phyloP scores from a whole-genome alignment of 306 rosid genomes.

The Carpinus fangiana region DNA sequence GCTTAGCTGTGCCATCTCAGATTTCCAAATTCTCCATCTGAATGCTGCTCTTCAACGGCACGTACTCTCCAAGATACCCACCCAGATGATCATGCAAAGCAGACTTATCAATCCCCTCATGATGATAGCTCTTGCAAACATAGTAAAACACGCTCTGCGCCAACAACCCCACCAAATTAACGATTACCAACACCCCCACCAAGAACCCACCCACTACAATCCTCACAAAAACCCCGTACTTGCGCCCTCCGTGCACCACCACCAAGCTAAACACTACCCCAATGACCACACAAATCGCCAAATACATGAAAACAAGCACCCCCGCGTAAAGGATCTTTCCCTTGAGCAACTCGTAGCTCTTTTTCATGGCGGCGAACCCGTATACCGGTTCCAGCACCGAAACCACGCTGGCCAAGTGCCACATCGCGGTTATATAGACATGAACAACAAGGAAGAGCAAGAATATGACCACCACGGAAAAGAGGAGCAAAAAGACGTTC shows the following conservation, averaged over 20 bases:
- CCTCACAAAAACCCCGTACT: conserved; percentile 54
- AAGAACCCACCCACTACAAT: conserved; percentile 82
- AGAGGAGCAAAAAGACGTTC: conserved; percentile 35
- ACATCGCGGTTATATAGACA: conserved; percentile 76
- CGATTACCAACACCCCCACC: conserved; percentile 84
- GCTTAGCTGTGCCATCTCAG: conserved; percentile 28
- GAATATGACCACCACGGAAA: conserved; percentile 34
- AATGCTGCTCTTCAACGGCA: conserved; percentile 92
- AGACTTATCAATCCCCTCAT: conserved; percentile 84
- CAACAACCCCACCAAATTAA: conserved; percentile 78
- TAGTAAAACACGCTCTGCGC: conserved; percentile 94
- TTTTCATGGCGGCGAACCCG: conserved; percentile 79
- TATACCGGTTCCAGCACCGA: conserved; percentile 83
- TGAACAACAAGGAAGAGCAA: conserved; percentile 65
- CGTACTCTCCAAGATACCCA: conserved; percentile 96
- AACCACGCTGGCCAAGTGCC: conserved; percentile 94
- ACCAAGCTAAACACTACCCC: conserved; percentile 54
- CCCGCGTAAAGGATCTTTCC: conserved; percentile 63
- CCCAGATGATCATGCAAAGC: conserved; percentile 93
- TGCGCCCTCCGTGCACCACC: conserved; percentile 74
- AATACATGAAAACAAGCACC: conserved; percentile 52
- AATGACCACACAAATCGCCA: conserved; percentile 55
- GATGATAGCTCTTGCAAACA: conserved; percentile 91
- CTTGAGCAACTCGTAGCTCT: conserved; percentile 75
- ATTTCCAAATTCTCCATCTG: conserved; percentile 87